Base-by-base conservation (phyloP, 805 yeast species). In the Suhomyces prunicola region DNA sequence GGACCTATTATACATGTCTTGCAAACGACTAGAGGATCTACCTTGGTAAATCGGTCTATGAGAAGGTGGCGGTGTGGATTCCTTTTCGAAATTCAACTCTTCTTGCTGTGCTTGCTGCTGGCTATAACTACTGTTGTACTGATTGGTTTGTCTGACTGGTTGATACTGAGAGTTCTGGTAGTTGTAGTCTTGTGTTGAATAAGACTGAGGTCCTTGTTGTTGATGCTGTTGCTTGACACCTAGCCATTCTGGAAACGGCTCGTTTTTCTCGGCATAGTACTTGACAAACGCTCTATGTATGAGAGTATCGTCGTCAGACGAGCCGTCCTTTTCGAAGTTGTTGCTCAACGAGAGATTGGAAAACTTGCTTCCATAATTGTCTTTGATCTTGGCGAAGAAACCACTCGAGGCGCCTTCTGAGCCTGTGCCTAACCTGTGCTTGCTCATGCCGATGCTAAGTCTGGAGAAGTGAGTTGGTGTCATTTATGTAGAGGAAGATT, bases 161-260 rank as follows among this genome's bases (percentile, higher is more conserved):
- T 54, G 54, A 51, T 44, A 54, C 47, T 50, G 54, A 1, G 64
- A 55, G 50, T 51, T 54, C 19, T 41, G 44, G 52, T 51, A 55
- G 17, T 46, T 46, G 15, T 13, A 13, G 12, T 9, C 42, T 23
- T 47, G 42, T 15, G 27, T 39, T n/a, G 17, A 33, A 17, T 50
- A 54, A 15, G 29, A 22, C 35, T 35, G 47, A 35, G 46, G 29
- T 2, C 29, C 31, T 49, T 52, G 4, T 47, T 50, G 33, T 19
- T 52, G 59, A 27, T 57, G 57, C 40, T 48, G 54, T 22, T 44
- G 41, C 15, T 35, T 63, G 12, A 62, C 72, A 4, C 78, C 80
- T 33, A 75, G 64, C 80, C 80, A 75, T 27, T 73, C 78, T 23
- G 80, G 80, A 51, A 69, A 75, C n/a, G 71, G 67, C 47, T 65